Evolutionary conservation across 805 yeast species (phyloP), one percentile per base, ranked within the genome.

Genomic region (Candida lessepsii): DNA sequence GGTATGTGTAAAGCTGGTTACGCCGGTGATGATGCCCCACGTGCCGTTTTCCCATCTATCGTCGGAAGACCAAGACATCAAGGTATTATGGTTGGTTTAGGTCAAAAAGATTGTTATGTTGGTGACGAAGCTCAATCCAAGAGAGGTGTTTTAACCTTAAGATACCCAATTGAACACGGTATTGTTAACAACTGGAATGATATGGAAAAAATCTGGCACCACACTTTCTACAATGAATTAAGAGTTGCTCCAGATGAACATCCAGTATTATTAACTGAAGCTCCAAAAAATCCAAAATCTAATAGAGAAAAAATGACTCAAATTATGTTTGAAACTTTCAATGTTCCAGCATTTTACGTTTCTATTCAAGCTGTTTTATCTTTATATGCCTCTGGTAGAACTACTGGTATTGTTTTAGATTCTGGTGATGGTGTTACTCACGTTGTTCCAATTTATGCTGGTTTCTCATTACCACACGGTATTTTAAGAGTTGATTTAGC

Each of bases 1-100:
- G 99, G 99, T 82, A 93, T 93, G 98, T 93, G 99, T 84, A 93
- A 93, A 73, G 99, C 99, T 91, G 99, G 99, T 76, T 93, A 90
- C 71, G 98, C 99, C 82, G 99, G 99, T 80, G 98, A 93, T 69
- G 99, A 93, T 78, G 98, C 98, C 54, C 99, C 99, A 69, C 86
- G 97, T 74, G 98, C 99, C 63, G 99, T 93, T 59, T 93, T 93
- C 91, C 99, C 99, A 67, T 93, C 98, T 50, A 91, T 93, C 65
- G 99, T 91, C 54, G 99, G 99, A 78, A 93, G 99, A 79, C 98
- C 99, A 79, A 90, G 96, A 83, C 99, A 93, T 73, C 98, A 93
- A 75, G 98, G 98, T 83, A 90, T 89, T 80, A 90, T 90, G 97
- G 98, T 91, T 60, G 99, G 99, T 74, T 89, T 93, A 96, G 97